A percentile compares a stretch with the other conserved stretches of the same genome.
Evolutionary conservation across 2,329 filamentous ascomycete genomes (phyloP).

Genomic region (Penicillium sp.): DNA sequence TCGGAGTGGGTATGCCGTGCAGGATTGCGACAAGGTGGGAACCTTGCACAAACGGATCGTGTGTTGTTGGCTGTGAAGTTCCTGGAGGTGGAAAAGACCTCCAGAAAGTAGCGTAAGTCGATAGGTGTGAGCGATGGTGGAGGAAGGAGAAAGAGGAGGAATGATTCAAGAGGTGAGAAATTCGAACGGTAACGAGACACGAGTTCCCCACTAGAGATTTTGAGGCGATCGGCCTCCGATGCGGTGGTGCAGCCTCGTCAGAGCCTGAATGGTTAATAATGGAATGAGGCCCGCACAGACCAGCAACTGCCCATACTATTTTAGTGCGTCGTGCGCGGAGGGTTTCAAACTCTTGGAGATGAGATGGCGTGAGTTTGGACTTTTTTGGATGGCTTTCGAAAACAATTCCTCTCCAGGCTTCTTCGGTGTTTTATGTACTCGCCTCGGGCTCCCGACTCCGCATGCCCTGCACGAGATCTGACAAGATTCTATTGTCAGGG

Average conservation of each 20-base stretch:
- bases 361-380: background rate
- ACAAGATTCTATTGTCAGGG: background rate
- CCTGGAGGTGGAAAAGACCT: conserved; percentile 12
- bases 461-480: background rate
- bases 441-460: background rate
- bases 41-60: conserved; percentile 5
- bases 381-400: background rate
- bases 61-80: background rate
- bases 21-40: conserved; percentile 8
- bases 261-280: conserved; percentile 14
- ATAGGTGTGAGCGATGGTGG: conserved; percentile 2
- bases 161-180: conserved; percentile 19
- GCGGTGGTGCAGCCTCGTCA: conserved; percentile 13
- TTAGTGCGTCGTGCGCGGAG: background rate
- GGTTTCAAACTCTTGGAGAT: background rate
- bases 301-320: conserved; percentile 9
- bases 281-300: conserved; percentile 23
- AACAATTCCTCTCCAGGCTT: background rate
- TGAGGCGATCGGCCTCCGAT: conserved; percentile 31
- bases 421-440: conserved; percentile 1
- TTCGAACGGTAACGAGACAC: conserved; percentile 22
- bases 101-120: conserved; percentile 9
- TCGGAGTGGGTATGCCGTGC: conserved; percentile 5
- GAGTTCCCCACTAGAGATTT: conserved; percentile 33
- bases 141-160: conserved; percentile 6